A percentile compares a stretch with the other conserved stretches of the same genome.
Evolutionary conservation across 2,329 filamentous ascomycete genomes (phyloP).

Genomic region (Talaromyces sp.): DNA sequence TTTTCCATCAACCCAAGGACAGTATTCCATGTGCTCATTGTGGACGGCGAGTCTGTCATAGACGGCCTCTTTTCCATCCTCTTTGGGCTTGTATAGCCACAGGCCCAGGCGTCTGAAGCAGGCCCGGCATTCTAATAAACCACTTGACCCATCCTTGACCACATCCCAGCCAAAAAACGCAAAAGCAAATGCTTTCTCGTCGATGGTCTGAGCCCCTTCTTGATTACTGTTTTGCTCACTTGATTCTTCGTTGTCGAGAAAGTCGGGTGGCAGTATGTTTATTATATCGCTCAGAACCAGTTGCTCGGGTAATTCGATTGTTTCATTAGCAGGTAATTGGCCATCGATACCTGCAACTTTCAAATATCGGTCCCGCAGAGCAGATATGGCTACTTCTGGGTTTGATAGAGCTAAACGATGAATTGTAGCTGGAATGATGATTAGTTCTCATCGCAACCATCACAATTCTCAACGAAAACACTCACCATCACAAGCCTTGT

Average conservation of each 20-base stretch:
- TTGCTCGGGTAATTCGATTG: slow-evolving; percentile 25
- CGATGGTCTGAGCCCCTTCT: slow-evolving; percentile 30
- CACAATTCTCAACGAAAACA: neutral
- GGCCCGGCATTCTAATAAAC: slow-evolving; percentile 72
- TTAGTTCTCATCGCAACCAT: neutral
- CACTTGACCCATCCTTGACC: slow-evolving; percentile 35
- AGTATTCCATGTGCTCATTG: slow-evolving; percentile 74
- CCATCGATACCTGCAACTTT: slow-evolving; percentile 38
- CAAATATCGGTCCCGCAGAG: slow-evolving; percentile 59
- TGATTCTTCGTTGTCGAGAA: slow-evolving; percentile 13
- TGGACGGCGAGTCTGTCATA: slow-evolving; percentile 58
- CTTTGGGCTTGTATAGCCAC: slow-evolving; percentile 85
- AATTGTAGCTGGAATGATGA: slow-evolving; percentile 47
- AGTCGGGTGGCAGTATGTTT: slow-evolving; percentile 22
- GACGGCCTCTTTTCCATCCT: slow-evolving; percentile 40
- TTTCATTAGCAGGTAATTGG: slow-evolving; percentile 27
- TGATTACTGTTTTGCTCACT: neutral
- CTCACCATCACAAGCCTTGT: slow-evolving; percentile 76
- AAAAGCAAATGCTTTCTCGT: slow-evolving; percentile 60
- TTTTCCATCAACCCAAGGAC: slow-evolving; percentile 66
- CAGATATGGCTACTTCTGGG: slow-evolving; percentile 51
- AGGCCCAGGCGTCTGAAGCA: slow-evolving; percentile 85
- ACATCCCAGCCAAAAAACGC: slow-evolving; percentile 73
- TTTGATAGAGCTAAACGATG: slow-evolving; percentile 62
- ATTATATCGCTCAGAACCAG: slow-evolving; percentile 26